These are phyloP conservation scores for Aphanocladium album DNA, from an alignment of 2,329 filamentous ascomycete genomes.

Conservation along the genomic window DNA sequence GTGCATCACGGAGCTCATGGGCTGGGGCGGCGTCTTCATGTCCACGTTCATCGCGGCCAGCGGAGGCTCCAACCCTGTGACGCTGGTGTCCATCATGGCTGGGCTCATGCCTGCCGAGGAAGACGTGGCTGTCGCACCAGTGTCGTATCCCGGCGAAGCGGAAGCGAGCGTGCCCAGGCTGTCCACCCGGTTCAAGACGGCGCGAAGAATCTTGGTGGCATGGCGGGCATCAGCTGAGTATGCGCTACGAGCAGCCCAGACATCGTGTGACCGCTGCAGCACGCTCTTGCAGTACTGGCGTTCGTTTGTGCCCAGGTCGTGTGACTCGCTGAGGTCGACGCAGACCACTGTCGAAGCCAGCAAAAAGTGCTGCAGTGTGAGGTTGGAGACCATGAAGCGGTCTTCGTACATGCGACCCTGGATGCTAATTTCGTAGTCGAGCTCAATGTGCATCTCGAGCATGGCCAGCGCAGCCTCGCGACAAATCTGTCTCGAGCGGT, in stretches of 20 bases:
- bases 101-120: neutral
- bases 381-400: constrained; percentile 47
- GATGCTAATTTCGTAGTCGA: constrained; percentile 39
- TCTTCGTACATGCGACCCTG: constrained; percentile 49
- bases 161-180: neutral
- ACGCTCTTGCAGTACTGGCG: constrained; percentile 31
- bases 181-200: constrained; percentile 36
- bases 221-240: constrained; percentile 38
- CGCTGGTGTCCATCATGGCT: neutral
- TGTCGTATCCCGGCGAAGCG: neutral
- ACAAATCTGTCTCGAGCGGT: constrained; percentile 36
- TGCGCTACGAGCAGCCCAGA: constrained; percentile 36
- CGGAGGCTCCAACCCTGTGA: neutral
- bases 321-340: constrained; percentile 41
- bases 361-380: constrained; percentile 53
- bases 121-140: neutral
- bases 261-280: constrained; percentile 35
- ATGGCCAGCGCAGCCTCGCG: constrained; percentile 40
- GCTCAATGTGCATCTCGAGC: constrained; percentile 42
- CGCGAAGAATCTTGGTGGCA: constrained; percentile 37
- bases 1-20: neutral
- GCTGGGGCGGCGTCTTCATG: neutral
- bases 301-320: constrained; percentile 26
- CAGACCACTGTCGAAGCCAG: constrained; percentile 57
- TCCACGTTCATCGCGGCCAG: constrained; percentile 7